Percentiles rank a stretch among this genome's conserved stretches.
Conservation (phyloP, 75 land plant species). For the Gnetum montanum region DNA sequence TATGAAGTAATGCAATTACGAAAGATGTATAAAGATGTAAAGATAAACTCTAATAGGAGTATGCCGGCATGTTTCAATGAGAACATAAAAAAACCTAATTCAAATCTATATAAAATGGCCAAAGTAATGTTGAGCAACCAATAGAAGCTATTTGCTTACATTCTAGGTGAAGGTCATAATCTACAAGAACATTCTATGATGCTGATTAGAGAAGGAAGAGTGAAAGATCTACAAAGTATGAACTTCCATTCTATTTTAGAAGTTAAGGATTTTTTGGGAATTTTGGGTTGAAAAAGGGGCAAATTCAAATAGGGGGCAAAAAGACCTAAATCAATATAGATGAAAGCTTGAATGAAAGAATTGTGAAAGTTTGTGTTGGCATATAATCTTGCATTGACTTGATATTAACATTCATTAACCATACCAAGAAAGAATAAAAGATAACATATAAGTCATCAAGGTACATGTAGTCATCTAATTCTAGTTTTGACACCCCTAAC, state of each 20-base stretch:
- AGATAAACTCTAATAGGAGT: too few species aligned
- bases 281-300: slow-evolving; percentile 6
- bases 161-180: slow-evolving; percentile 12
- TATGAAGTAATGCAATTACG: too few species aligned
- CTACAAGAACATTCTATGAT: slow-evolving; percentile 12
- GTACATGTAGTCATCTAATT: too few species aligned
- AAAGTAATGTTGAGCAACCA: slow-evolving; percentile 14
- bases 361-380: too few species aligned
- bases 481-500: too few species aligned
- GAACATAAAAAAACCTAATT: neutral
- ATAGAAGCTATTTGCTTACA: slow-evolving; percentile 9
- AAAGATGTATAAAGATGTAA: too few species aligned
- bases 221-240: slow-evolving; percentile 18
- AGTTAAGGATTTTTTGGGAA: slow-evolving; percentile 10
- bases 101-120: slow-evolving; percentile 10
- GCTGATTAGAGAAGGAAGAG: slow-evolving; percentile 15
- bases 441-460: too few species aligned
- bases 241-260: slow-evolving; percentile 15
- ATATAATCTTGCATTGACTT: too few species aligned
- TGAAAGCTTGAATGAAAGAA: neutral
- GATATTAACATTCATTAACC: too few species aligned
- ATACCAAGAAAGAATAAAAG: too few species aligned
- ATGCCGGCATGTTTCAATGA: neutral
- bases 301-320: slow-evolving; percentile 20
- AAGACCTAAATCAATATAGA: slow-evolving; percentile 8